Evolutionary conservation across 2,329 filamentous ascomycete species (phyloP), one percentile per base, ranked within the genome.

Genomic region (Aureobasidium sp.): DNA sequence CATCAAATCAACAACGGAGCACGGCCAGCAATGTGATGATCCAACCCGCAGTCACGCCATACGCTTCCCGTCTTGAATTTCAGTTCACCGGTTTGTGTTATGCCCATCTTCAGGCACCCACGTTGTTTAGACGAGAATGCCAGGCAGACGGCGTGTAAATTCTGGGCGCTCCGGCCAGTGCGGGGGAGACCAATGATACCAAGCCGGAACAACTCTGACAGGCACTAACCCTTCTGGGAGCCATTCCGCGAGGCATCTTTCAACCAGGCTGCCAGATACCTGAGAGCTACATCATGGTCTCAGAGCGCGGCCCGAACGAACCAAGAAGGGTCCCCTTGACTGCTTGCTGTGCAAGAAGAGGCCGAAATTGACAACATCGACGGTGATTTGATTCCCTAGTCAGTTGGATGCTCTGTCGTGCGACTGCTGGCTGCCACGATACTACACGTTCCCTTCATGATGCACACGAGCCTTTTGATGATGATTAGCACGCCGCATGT

Each of bases 61-160:
- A 34, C 9, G 36, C 31, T 34, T 60, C 36, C 45, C 36, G 31
- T 51, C 36, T 25, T 22, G 17, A 34, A 60, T 49, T 42, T 60
- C 29, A n/a, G 25, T 36, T 60, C 57, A 60, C 57, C 57, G 57
- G 57, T 60, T 51, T 34, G 25, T 60, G 37, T 17, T 42, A 37
- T 60, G 44, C 31, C 22, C 39, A 31, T 60, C 31, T 51, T 42
- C 45, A 60, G 57, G 57, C 57, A 60, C 36, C 48, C 57, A 60
- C 57, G 57, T 60, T 60, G 48, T 51, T 42, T 60, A 60, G 57
- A 60, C 57, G 57, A 58, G 55, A 48, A 58, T 44, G 42, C 55
- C 53, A 25, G 39, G 45, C 25, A 39, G 52, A 20, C 39, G 39
- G 41, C 41, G 34, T 15, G 17, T 25, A 22, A 41, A 17, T 45